Evolutionary conservation across 352 stramenopile genomes (phyloP).

Genomic region (Phytophthora crassamura): DNA sequence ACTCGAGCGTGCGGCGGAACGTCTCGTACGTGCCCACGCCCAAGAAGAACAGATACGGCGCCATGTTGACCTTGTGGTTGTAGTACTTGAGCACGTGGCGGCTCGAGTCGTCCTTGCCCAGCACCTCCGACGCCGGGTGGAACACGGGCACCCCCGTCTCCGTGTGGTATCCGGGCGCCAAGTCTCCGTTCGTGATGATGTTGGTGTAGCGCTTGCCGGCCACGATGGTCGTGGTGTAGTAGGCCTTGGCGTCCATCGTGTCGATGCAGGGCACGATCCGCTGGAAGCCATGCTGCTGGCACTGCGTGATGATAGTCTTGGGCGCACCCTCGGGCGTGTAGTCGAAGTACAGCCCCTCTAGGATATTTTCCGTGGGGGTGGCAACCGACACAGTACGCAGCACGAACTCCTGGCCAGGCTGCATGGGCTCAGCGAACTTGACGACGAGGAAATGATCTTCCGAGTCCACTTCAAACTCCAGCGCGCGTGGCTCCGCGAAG

Average conservation of each 20-base stretch:
- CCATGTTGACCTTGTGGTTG: slow-evolving; percentile 89
- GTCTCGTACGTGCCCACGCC: slow-evolving; percentile 82
- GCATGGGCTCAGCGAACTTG: slow-evolving; percentile 58
- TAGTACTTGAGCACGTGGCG: slow-evolving; percentile 81
- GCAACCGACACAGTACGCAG: slow-evolving; percentile 71
- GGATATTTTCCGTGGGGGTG: slow-evolving; percentile 77
- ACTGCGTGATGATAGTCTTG: slow-evolving; percentile 86
- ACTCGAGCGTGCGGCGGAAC: slow-evolving; percentile 75
- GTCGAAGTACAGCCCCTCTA: slow-evolving; percentile 83
- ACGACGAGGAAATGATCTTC: slow-evolving; percentile 80
- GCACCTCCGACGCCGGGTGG: slow-evolving; percentile 57
- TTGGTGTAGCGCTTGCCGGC: slow-evolving; percentile 80
- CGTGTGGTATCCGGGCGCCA: slow-evolving; percentile 68
- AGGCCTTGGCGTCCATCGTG: slow-evolving; percentile 83
- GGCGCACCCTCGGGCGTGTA: slow-evolving; percentile 72
- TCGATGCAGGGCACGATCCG: slow-evolving; percentile 82
- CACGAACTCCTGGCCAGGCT: slow-evolving; percentile 71
- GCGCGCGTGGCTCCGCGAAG: slow-evolving; percentile 47
- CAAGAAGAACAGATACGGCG: slow-evolving; percentile 83
- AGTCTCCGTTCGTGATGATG: slow-evolving; percentile 83
- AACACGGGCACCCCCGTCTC: slow-evolving; percentile 68
- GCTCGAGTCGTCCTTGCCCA: slow-evolving; percentile 55
- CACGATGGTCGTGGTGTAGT: slow-evolving; percentile 83
- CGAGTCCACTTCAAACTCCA: slow-evolving; percentile 62
- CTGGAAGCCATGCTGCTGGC: slow-evolving; percentile 83